Conservation (phyloP, 176 grass and related monocot genomes). For the Aechmea fasciata region DNA sequence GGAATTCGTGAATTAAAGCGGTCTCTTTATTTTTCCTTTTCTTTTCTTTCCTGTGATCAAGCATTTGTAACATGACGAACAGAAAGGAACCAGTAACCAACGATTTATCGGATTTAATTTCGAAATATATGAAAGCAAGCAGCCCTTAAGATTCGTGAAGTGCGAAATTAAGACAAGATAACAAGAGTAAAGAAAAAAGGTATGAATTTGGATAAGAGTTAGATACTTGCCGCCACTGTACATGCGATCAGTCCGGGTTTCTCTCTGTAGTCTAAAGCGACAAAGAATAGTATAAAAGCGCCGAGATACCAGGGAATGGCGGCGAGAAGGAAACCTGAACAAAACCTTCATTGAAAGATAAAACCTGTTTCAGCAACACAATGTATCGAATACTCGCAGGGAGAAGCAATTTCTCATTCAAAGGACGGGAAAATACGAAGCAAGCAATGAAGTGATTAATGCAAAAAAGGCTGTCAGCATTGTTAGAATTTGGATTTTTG, state of each 20-base stretch:
- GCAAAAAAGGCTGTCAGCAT: no score
- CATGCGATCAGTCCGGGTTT: conserved; percentile 54
- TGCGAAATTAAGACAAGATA: not conserved
- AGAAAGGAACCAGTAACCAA: no score
- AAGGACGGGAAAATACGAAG: no score
- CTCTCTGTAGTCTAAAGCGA: conserved; percentile 57
- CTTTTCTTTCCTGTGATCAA: no score
- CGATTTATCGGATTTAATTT: no score
- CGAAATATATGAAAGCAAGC: not conserved
- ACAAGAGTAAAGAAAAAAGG: not conserved
- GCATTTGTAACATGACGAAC: no score
- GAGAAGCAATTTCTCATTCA: no score
- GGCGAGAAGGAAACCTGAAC: conserved; percentile 57
- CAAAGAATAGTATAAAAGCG: conserved; percentile 53
- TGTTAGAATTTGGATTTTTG: no score
- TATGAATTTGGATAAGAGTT: not conserved
- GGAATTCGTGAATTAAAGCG: no score
- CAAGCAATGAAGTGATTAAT: no score
- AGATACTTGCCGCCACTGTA: conserved; percentile 57
- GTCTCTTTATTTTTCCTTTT: no score
- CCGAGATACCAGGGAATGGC: conserved; percentile 60
- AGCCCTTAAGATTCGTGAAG: not conserved
- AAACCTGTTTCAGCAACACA: not conserved
- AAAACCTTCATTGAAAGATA: conserved; percentile 37
- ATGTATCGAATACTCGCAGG: not conserved